A percentile compares a stretch with the other conserved stretches of the same genome.
Conservation (phyloP, 257 asterid species). For the Perilla frutescens region DNA sequence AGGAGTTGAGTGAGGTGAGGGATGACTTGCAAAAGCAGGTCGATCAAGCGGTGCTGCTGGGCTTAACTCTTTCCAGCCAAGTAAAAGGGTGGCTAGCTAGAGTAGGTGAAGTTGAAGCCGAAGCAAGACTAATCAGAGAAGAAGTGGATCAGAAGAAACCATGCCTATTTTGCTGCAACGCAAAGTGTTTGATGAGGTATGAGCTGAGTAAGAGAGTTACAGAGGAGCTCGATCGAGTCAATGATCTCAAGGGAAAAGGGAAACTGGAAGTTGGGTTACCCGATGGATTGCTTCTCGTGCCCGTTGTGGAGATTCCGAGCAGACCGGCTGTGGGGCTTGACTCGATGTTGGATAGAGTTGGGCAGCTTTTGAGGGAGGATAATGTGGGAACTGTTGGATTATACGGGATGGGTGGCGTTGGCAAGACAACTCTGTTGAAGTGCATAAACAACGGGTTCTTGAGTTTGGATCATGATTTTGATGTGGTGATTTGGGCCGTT, state of each 20-base stretch:
- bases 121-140: conserved; percentile 40
- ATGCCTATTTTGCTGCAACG: conserved; percentile 25
- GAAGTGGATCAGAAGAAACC: conserved; percentile 37
- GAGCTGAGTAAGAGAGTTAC: conserved; percentile 35
- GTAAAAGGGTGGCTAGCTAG: conserved; percentile 57
- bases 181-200: conserved; percentile 36
- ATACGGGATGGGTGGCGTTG: conserved; percentile 53
- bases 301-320: conserved; percentile 55
- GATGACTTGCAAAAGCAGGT: conserved; percentile 55
- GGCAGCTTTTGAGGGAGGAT: conserved; percentile 38
- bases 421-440: conserved; percentile 50
- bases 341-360: conserved; percentile 42
- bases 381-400: conserved; percentile 41
- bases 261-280: conserved; percentile 47
- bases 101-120: conserved; percentile 46
- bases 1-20: conserved; percentile 46
- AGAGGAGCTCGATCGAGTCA: conserved; percentile 36
- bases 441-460: conserved; percentile 49
- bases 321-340: conserved; percentile 52
- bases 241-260: conserved; percentile 44
- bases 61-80: conserved; percentile 50
- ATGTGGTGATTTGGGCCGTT: conserved; percentile 53
- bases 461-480: conserved; percentile 44
- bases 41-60: conserved; percentile 48
- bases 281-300: conserved; percentile 53